These are phyloP conservation scores for Ophiocordyceps robertsii DNA, from an alignment of 2,329 filamentous ascomycete genomes.

Conservation along the genomic window DNA sequence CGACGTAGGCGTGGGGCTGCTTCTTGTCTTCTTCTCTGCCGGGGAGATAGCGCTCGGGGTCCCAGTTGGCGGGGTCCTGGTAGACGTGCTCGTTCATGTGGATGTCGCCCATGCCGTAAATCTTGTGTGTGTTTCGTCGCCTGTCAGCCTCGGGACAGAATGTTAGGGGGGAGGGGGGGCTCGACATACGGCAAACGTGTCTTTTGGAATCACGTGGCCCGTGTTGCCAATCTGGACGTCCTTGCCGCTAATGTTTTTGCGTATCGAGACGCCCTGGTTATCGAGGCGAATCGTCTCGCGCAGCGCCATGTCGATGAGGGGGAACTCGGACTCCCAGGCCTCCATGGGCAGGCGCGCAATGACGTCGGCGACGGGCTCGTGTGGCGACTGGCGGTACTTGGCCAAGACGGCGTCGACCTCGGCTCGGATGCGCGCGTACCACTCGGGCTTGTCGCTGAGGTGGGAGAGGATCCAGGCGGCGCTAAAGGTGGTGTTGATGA, in stretches of 20 bases:
- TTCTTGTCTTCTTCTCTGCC: constrained; percentile 31
- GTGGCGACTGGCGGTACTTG: constrained; percentile 21
- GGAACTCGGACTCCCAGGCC: constrained; percentile 42
- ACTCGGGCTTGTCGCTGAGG: constrained; percentile 29
- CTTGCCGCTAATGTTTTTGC: constrained; percentile 33
- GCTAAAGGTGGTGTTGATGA: constrained; percentile 43
- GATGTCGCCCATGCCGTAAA: constrained; percentile 31
- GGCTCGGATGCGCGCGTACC: constrained; percentile 28
- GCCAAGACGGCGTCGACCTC: constrained; percentile 32
- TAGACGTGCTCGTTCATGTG: constrained; percentile 36
- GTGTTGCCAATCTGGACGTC: constrained; percentile 29
- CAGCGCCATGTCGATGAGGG: constrained; percentile 34
- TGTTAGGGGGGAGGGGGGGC: no score
- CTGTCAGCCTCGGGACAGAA: not conserved
- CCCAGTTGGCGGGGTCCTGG: constrained; percentile 31
- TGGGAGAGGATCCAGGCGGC: constrained; percentile 37
- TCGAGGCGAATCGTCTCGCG: constrained; percentile 40
- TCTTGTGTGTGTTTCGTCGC: constrained; percentile 1
- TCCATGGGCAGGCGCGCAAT: constrained; percentile 32
- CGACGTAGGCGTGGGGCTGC: constrained; percentile 14
- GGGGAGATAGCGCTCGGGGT: constrained; percentile 33
- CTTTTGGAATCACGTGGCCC: constrained; percentile 34
- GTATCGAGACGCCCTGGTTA: constrained; percentile 31
- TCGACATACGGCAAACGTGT: constrained; percentile 24
- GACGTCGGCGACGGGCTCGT: constrained; percentile 19